phyloP scores from a whole-genome alignment of 2,329 filamentous ascomycete species.

The Colletotrichum echinochloae region DNA sequence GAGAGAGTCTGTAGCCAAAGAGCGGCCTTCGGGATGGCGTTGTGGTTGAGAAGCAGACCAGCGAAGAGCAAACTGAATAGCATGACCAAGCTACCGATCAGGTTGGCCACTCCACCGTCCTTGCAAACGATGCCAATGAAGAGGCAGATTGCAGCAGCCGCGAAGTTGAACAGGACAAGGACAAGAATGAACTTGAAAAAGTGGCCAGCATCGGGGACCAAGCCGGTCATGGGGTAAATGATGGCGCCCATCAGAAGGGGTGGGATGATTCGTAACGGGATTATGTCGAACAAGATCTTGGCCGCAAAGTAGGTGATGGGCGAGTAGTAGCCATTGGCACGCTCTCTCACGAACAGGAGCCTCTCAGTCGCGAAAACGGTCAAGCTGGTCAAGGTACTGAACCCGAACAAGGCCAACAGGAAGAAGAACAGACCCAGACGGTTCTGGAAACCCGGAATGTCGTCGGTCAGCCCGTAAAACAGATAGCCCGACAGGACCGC shows the following conservation, averaged over 20 bases:
- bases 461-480: slow-evolving; percentile 95
- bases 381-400: slow-evolving; percentile 93
- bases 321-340: slow-evolving; percentile 96
- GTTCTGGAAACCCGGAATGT: slow-evolving; percentile 98
- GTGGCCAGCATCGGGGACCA: slow-evolving; percentile 83
- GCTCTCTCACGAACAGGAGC: slow-evolving; percentile 89
- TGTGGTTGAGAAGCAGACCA: slow-evolving; percentile 92
- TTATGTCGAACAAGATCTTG: slow-evolving; percentile 98
- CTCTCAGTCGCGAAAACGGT: slow-evolving; percentile 94
- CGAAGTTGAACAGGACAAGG: slow-evolving; percentile 94
- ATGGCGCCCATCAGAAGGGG: slow-evolving; percentile 96
- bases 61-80: slow-evolving; percentile 96
- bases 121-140: slow-evolving; percentile 97
- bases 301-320: slow-evolving; percentile 94
- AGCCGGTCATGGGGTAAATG: slow-evolving; percentile 96
- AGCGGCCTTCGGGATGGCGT: slow-evolving; percentile 87
- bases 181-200: slow-evolving; percentile 94
- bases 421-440: slow-evolving; percentile 98
- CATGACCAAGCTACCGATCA: slow-evolving; percentile 97
- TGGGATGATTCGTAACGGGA: slow-evolving; percentile 92
- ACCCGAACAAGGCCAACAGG: slow-evolving; percentile 93
- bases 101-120: slow-evolving; percentile 89
- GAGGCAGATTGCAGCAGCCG: slow-evolving; percentile 90
- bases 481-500: slow-evolving; percentile 95
- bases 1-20: slow-evolving; percentile 93